Evolutionary conservation across 441 rosid genomes (phyloP), one percentile per base, ranked within the genome.

Genomic region (Arabidopsis lyrata): DNA sequence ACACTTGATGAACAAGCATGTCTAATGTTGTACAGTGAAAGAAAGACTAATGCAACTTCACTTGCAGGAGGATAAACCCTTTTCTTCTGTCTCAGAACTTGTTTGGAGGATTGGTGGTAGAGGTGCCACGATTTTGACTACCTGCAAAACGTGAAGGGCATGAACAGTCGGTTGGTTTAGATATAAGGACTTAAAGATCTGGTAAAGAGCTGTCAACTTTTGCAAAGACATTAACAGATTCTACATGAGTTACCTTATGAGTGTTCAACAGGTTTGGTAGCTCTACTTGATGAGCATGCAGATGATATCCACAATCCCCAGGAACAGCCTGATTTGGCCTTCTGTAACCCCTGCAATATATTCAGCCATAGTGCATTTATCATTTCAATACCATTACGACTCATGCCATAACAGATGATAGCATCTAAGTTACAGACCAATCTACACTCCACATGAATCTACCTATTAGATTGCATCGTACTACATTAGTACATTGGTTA

Each of bases 281-380:
- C 70, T 52, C 53, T 68, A 92, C 72, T 62, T 83, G 83, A 85
- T 90, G 94, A 31, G 94, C 99, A 73, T 95, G 97, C 82, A 92
- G 80, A 77, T 86, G 71, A 79, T 90, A 95, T 76, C 97, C 99
- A 60, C 90, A 92, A 52, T 90, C 97, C 74, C 99, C 97, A 0
- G 97, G 97, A 52, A 92, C 89, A 31, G 99, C 90, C 39, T 88
- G 85, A n/a, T 61, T 56, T 7, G 97, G 93, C 77, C 86, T 89
- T 50, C 78, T 80, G 77, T 94, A 90, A 47, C 99, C 97, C 60
- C 97, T 94, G 78, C 64, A 70, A 4, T 45, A 52, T 45, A 24
- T 15, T 45, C 12, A 70, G 74, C 42, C 47, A 39, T 20, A 7
- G 22, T 36, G 66, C 68, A 61, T 5, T 12, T 38, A 35, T 54